A percentile compares a stretch with the other conserved stretches of the same genome.
These are phyloP conservation scores for Tetracladium setigerum DNA, from an alignment of 495 filamentous ascomycete species.

Conservation along the genomic window DNA sequence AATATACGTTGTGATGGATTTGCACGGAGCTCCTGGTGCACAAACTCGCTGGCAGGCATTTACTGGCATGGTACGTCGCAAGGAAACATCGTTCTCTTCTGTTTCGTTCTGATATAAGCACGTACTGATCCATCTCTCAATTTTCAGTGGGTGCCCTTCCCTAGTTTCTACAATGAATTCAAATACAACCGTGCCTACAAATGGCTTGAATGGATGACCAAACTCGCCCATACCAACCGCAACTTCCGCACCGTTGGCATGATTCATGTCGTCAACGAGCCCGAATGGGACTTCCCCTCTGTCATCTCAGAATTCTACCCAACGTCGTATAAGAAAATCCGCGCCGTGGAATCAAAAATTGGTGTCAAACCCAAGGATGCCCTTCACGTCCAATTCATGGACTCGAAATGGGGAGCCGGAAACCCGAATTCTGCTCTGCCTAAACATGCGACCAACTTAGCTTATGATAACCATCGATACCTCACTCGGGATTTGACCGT, in stretches of 20 bases:
- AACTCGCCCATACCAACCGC: constrained; percentile 41
- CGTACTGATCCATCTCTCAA: neutral
- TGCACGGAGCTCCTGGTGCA: constrained; percentile 56
- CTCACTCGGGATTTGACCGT: constrained; percentile 43
- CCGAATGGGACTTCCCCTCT: constrained; percentile 26
- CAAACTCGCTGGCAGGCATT: constrained; percentile 42
- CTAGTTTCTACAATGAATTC: constrained; percentile 48
- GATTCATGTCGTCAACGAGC: constrained; percentile 55
- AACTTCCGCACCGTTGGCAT: constrained; percentile 51
- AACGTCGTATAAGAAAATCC: constrained; percentile 41
- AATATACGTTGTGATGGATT: constrained; percentile 56
- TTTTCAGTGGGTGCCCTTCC: constrained; percentile 21
- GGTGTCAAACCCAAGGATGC: constrained; percentile 30
- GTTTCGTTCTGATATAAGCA: constrained; percentile 1
- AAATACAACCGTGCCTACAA: constrained; percentile 50
- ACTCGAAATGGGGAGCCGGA: constrained; percentile 15
- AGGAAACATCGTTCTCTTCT: neutral
- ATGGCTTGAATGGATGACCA: constrained; percentile 53
- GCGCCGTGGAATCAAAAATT: constrained; percentile 35
- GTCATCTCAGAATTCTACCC: constrained; percentile 35
- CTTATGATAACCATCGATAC: constrained; percentile 32
- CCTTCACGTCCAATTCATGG: constrained; percentile 51
- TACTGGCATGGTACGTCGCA: constrained; percentile 42
- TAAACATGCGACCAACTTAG: constrained; percentile 10
- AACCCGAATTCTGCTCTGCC: constrained; percentile 28